Percentiles rank a stretch among this genome's conserved stretches.
phyloP scores from a whole-genome alignment of 1,139 yeast species.

The Blastobotrys aristatus region DNA sequence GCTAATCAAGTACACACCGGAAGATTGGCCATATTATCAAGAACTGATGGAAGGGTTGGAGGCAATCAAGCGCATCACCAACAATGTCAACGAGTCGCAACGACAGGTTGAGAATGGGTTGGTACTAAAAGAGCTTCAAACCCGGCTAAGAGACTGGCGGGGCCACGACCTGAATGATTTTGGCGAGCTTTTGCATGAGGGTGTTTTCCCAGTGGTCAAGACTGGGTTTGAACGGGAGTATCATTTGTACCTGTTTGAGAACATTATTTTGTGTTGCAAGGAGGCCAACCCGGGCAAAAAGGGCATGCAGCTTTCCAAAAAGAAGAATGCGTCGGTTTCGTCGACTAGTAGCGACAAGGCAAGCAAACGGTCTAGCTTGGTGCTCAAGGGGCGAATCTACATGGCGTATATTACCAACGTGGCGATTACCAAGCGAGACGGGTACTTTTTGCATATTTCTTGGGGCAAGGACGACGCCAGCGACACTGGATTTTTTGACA shows the following conservation, averaged over 20 bases:
- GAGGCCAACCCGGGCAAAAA: constrained; percentile 37
- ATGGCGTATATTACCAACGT: constrained; percentile 37
- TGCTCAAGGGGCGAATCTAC: constrained; percentile 40
- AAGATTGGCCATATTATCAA: constrained; percentile 50
- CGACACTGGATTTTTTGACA: constrained; percentile 36
- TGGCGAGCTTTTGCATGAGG: constrained; percentile 80
- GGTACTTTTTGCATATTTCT: constrained; percentile 32
- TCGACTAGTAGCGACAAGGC: constrained; percentile 11
- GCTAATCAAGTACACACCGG: constrained; percentile 59
- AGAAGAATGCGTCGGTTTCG: constrained; percentile 24
- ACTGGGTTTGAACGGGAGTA: constrained; percentile 82
- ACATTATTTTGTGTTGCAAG: constrained; percentile 74
- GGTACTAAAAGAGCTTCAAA: constrained; percentile 60
- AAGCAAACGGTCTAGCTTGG: constrained; percentile 29
- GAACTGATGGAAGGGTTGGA: constrained; percentile 68
- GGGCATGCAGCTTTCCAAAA: constrained; percentile 28
- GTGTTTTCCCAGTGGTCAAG: constrained; percentile 67
- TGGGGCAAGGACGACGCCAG: constrained; percentile 37
- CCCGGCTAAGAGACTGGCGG: constrained; percentile 84
- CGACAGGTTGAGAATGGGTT: constrained; percentile 85
- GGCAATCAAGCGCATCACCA: constrained; percentile 70
- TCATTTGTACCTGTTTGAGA: constrained; percentile 83
- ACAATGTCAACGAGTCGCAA: constrained; percentile 88
- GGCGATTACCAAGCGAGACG: constrained; percentile 26
- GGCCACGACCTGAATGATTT: constrained; percentile 81